Conservation (phyloP, 169 alveolate species). For the Plasmodium blacklocki region DNA sequence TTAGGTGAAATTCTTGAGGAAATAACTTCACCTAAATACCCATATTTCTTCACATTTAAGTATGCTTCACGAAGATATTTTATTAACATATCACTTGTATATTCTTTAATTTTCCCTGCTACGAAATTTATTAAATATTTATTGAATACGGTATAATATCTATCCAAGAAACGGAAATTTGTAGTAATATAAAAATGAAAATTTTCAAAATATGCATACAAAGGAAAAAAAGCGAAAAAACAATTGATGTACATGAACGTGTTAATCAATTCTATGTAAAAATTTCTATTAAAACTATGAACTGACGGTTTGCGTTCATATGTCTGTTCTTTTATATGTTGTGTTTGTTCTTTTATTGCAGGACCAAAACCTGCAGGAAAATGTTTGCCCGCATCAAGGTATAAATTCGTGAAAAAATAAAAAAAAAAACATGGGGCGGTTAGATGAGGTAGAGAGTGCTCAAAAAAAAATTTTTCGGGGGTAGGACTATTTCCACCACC, state of each 20-base stretch:
- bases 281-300: neutral
- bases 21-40: neutral
- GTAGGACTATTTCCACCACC: too few species aligned
- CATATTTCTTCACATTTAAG: neutral
- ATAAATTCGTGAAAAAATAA: too few species aligned
- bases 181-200: neutral
- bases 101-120: neutral
- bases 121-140: neutral
- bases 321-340: neutral
- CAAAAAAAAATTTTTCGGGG: too few species aligned
- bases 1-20: constrained; percentile 1
- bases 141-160: constrained; percentile 1
- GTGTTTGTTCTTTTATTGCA: neutral
- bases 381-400: too few species aligned
- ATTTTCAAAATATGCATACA: constrained; percentile 14
- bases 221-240: constrained; percentile 1
- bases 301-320: neutral
- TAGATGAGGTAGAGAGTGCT: too few species aligned
- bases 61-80: neutral
- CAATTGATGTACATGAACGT: neutral
- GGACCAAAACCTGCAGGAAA: neutral
- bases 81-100: constrained; percentile 1
- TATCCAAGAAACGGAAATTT: constrained; percentile 14
- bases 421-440: too few species aligned
- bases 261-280: neutral